Percentiles rank a stretch among this genome's conserved stretches.
phyloP scores from a whole-genome alignment of 1,284 basidiomycete species.

The Ceratorhiza oryzae-sativae region DNA sequence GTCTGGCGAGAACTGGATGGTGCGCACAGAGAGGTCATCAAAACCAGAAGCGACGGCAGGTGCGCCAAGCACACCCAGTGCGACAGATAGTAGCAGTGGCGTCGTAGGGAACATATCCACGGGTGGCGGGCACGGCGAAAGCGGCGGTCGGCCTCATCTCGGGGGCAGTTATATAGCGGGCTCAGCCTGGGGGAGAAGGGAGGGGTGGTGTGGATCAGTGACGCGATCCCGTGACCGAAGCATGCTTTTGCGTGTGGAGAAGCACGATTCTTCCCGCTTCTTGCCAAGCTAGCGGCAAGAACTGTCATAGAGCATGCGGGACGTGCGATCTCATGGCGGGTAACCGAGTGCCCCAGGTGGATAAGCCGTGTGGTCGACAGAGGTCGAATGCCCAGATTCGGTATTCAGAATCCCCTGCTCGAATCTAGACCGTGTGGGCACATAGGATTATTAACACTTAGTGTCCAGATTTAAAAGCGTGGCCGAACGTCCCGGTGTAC shows the following conservation, averaged over 20 bases:
- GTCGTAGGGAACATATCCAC: conserved; percentile 7
- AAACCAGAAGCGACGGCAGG: conserved; percentile 24
- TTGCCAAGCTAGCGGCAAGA: not conserved
- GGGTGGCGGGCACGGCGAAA: not conserved
- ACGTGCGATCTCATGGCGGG: not conserved
- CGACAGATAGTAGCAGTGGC: conserved; percentile 7
- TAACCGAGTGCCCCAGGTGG: conserved; percentile 7
- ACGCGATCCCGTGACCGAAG: conserved; percentile 36
- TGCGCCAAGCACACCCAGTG: conserved; percentile 9
- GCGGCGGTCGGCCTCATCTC: not conserved
- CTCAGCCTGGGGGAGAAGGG: conserved; percentile 8
- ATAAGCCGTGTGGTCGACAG: conserved; percentile 30
- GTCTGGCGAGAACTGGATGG: conserved; percentile 21
- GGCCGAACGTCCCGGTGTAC: too few species aligned
- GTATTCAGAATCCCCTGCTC: not conserved
- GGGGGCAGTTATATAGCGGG: conserved; percentile 8
- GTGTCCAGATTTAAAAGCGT: too few species aligned
- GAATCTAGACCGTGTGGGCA: not conserved
- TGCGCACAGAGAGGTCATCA: conserved; percentile 32
- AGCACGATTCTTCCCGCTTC: conserved; percentile 28
- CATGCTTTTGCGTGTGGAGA: conserved; percentile 25
- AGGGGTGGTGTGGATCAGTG: conserved; percentile 18
- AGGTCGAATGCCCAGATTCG: not conserved
- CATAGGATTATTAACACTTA: not conserved
- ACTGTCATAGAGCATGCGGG: conserved; percentile 23